Evolutionary conservation across 2,329 filamentous ascomycete species (phyloP), one percentile per base, ranked within the genome.

Genomic region (Macrophomina phaseolina): DNA sequence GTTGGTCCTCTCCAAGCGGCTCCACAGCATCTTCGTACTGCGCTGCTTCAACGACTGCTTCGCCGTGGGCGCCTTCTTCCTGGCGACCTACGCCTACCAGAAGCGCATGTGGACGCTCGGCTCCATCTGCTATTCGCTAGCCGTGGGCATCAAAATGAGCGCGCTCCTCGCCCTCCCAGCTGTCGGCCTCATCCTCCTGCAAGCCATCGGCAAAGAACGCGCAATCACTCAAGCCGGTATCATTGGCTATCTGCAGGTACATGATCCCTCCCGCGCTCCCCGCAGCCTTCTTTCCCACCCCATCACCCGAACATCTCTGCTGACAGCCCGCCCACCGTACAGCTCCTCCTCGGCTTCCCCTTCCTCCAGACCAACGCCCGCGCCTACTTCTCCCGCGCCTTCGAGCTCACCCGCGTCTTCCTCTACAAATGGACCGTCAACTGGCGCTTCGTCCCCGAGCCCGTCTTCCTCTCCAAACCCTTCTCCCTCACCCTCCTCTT

Each of bases 391-490:
- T 86, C 87, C 55, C 86, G 91, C 69, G 93, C 95, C 0, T 99
- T 99, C 76, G 93, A 99, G 81, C 85, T 99, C 67, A 93, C 91
- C 55, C 86, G 95, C 65, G 89, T 92, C 72, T 99, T 99, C 81
- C 85, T 97, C 73, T 98, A 94, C 84, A 93, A 94, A 80, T 99
- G 95, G 95, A 99, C 95, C 0, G 95, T 99, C 71, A 99, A 99
- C 79, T 99, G 95, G 95, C 89, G 94, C 64, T 98, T 98, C 77
- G 81, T 97, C n/a, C 90, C 91, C 16, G 93, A 97, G 79, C 87
- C 91, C 6, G 79, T 82, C 0, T 99, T 99, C 73, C 85, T 96
- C 55, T 90, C 88, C 71, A 86, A 82, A 68, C 76, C 81, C 1
- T 96, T 97, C 75, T 87, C 93, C 32, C 72, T 90, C 18, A 78